Evolutionary conservation across 2,329 filamentous ascomycete genomes (phyloP), one percentile per base, ranked within the genome.

Genomic region (Capronia americana): DNA sequence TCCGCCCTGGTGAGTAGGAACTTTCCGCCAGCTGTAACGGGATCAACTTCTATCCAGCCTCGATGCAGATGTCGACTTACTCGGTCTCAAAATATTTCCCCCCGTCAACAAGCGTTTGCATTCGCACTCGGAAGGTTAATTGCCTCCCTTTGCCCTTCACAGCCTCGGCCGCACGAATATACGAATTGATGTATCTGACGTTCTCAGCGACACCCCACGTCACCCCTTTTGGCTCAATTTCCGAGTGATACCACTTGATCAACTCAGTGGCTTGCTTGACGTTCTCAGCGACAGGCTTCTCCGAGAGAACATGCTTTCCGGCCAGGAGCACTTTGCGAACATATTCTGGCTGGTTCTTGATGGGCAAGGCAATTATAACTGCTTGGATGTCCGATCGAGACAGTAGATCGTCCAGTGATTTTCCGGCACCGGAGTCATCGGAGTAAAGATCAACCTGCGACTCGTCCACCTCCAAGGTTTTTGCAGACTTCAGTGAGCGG

Each of bases 251-350:
- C 81, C 84, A 86, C 17, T 79, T 64, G 32, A 87, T 70, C 46
- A 88, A 77, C 20, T 82, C 80, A 4, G 76, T 75, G 0, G 84
- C 86, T 0, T 83, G 82, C 1, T 78, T 75, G 4, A 87, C 72
- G 71, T 87, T 84, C 71, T 85, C 83, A 2, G 82, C 83, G 38
- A 86, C 83, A n/a, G 85, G 85, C 72, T 86, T 87, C 72, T 87
- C 85, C 17, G 83, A 84, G 0, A 87, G 76, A 12, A 87, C 84
- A 72, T 86, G 84, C 70, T 86, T 86, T 10, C 83, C 83, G 11
- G 83, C 82, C 10, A 75, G 69, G 0, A 86, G 75, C 1, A 83
- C 83, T 65, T 79, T 77, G 51, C 78, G 78, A 70, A 86, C 83
- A 70, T 81, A 84, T 0, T 77, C 76, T n/a, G 83, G 84, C 62